A percentile compares a stretch with the other conserved stretches of the same genome.
Evolutionary conservation across 768 basidiomycete species (phyloP).

Genomic region (Mycena leptocephala): DNA sequence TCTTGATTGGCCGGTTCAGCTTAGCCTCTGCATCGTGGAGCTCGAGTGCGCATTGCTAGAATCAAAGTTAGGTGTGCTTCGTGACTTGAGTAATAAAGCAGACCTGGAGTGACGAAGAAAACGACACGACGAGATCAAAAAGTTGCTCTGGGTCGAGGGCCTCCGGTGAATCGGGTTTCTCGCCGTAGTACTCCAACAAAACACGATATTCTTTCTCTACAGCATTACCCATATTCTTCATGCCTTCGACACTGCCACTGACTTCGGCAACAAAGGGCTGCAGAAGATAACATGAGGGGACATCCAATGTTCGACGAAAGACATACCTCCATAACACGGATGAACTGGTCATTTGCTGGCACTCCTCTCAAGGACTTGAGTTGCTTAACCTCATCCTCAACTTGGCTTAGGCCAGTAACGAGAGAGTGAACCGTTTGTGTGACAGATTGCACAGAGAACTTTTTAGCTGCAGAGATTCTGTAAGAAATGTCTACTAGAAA

Average conservation of each 20-base stretch:
- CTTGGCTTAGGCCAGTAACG: slow-evolving; percentile 68
- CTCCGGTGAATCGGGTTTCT: slow-evolving; percentile 75
- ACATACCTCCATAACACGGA: slow-evolving; percentile 78
- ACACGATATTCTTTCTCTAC: slow-evolving; percentile 75
- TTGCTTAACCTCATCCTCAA: slow-evolving; percentile 70
- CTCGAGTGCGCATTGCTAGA: slow-evolving; percentile 81
- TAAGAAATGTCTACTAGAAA: background rate
- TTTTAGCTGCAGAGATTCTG: background rate
- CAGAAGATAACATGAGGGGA: background rate
- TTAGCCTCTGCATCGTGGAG: slow-evolving; percentile 69
- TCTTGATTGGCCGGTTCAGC: slow-evolving; percentile 42
- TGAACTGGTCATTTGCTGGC: slow-evolving; percentile 72
- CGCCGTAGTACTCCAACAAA: slow-evolving; percentile 84
- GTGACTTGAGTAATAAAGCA: slow-evolving; percentile 24
- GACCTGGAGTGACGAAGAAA: slow-evolving; percentile 83
- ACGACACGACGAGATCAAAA: slow-evolving; percentile 82
- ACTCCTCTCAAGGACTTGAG: slow-evolving; percentile 51
- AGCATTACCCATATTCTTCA: slow-evolving; percentile 72
- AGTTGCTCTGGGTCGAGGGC: slow-evolving; percentile 82
- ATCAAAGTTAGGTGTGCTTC: slow-evolving; percentile 6
- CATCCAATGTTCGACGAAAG: background rate
- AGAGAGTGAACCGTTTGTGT: slow-evolving; percentile 73
- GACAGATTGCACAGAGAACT: slow-evolving; percentile 84
- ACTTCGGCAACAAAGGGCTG: slow-evolving; percentile 70
- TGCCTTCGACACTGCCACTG: slow-evolving; percentile 70